phyloP scores from a whole-genome alignment of 2,329 filamentous ascomycete genomes.

The Aspergillus calidoustus region DNA sequence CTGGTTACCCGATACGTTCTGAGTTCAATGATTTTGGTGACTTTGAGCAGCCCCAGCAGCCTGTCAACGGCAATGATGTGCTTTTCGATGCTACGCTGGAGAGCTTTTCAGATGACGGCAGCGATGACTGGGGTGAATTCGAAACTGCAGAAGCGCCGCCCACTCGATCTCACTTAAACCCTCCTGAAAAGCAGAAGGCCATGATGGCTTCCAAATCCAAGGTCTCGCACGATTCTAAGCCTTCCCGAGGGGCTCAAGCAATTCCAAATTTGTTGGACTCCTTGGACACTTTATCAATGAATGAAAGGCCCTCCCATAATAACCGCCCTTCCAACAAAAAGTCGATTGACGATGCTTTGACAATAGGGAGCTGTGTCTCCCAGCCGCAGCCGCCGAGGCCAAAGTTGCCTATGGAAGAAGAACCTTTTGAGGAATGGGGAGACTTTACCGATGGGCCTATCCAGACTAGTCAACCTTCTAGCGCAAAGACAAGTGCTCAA shows the following conservation, averaged over 20 bases:
- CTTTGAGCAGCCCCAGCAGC: conserved; percentile 29
- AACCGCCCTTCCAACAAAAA: conserved; percentile 4
- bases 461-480: conserved; percentile 15
- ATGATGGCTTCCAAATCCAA: background rate
- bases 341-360: conserved; percentile 1
- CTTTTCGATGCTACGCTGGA: conserved; percentile 65
- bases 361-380: background rate
- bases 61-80: conserved; percentile 52
- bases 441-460: conserved; percentile 53
- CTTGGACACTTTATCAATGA: conserved; percentile 35
- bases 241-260: conserved; percentile 1
- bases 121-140: conserved; percentile 54
- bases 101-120: conserved; percentile 30
- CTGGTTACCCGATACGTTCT: conserved; percentile 10
- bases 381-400: conserved; percentile 1
- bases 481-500: conserved; percentile 12
- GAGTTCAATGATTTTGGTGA: conserved; percentile 18
- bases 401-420: conserved; percentile 25
- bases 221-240: background rate
- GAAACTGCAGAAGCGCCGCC: conserved; percentile 38
- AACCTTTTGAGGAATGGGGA: conserved; percentile 50
- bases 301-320: conserved; percentile 26
- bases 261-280: conserved; percentile 28
- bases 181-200: background rate
- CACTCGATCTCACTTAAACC: conserved; percentile 10